These are phyloP conservation scores for Lactarius sanguifluus DNA, from an alignment of 768 basidiomycete genomes.

Conservation along the genomic window DNA sequence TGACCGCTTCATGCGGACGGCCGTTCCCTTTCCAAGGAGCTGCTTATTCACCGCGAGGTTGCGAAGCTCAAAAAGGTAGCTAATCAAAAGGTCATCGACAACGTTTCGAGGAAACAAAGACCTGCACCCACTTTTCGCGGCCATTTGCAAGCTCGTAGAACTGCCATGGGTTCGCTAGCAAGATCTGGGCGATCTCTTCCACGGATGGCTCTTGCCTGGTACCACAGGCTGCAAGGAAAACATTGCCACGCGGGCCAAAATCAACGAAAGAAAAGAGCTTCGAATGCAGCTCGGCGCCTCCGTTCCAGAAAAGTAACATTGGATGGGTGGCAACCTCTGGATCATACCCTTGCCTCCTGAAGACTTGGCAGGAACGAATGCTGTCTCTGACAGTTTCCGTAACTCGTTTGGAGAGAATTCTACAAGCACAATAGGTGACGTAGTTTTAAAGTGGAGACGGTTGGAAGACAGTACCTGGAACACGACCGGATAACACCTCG, in stretches of 20 bases:
- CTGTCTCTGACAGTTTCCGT: conserved; percentile 50
- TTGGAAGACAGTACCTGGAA: conserved; percentile 48
- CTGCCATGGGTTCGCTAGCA: conserved; percentile 64
- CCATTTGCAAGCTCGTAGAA: conserved; percentile 76
- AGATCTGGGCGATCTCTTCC: conserved; percentile 71
- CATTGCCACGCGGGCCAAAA: conserved; percentile 79
- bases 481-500: conserved; percentile 58
- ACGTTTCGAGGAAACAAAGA: conserved; percentile 8
- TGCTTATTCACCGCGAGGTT: conserved; percentile 77
- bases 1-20: conserved; percentile 63
- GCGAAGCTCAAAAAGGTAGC: conserved; percentile 79
- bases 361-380: conserved; percentile 64
- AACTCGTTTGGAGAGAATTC: conserved; percentile 62
- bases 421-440: conserved; percentile 32
- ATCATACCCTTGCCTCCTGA: conserved; percentile 33
- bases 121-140: conserved; percentile 54
- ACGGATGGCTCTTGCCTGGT: conserved; percentile 85
- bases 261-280: conserved; percentile 87
- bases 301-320: conserved; percentile 67
- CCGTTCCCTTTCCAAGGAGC: conserved; percentile 50
- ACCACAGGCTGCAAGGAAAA: conserved; percentile 84
- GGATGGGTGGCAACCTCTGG: conserved; percentile 48
- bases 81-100: conserved; percentile 34
- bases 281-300: conserved; percentile 63
- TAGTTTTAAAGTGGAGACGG: neutral